Evolutionary conservation across 176 grass and related monocot genomes (phyloP).

Genomic region (Oryza coarctata): DNA sequence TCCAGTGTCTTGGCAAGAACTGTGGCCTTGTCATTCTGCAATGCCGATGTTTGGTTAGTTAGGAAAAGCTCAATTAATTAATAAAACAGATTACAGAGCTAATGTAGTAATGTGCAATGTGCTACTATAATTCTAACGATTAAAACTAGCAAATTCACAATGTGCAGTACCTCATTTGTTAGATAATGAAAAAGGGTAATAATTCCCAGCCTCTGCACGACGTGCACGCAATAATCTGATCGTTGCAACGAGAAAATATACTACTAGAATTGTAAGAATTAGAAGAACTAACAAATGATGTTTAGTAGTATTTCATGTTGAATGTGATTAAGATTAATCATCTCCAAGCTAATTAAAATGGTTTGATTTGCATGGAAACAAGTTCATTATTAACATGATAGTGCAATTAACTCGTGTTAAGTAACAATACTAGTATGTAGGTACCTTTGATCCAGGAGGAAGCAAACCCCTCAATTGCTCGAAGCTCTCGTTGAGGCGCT

Average conservation of each 20-base stretch:
- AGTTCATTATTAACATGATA: neutral
- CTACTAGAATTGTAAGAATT: too few species aligned
- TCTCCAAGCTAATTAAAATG: neutral
- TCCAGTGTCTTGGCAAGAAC: constrained; percentile 62
- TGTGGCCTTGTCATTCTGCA: constrained; percentile 76
- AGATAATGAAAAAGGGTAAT: neutral
- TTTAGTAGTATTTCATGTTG: neutral
- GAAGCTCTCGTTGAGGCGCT: constrained; percentile 81
- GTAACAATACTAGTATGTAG: neutral
- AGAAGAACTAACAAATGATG: neutral
- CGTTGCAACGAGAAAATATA: too few species aligned
- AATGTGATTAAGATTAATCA: neutral
- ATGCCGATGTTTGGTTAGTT: neutral
- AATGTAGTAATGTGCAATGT: neutral
- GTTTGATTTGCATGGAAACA: neutral
- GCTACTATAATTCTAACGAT: neutral
- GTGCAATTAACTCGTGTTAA: neutral
- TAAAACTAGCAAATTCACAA: neutral
- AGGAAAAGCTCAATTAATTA: neutral
- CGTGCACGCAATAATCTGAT: too few species aligned
- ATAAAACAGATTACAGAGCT: too few species aligned
- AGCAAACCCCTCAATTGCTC: constrained; percentile 52
- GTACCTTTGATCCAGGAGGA: constrained; percentile 63
- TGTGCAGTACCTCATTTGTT: neutral
- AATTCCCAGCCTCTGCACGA: too few species aligned